A percentile compares a stretch with the other conserved stretches of the same genome.
phyloP scores from a whole-genome alignment of 805 yeast species.

The Saturnispora kantuleensis region DNA sequence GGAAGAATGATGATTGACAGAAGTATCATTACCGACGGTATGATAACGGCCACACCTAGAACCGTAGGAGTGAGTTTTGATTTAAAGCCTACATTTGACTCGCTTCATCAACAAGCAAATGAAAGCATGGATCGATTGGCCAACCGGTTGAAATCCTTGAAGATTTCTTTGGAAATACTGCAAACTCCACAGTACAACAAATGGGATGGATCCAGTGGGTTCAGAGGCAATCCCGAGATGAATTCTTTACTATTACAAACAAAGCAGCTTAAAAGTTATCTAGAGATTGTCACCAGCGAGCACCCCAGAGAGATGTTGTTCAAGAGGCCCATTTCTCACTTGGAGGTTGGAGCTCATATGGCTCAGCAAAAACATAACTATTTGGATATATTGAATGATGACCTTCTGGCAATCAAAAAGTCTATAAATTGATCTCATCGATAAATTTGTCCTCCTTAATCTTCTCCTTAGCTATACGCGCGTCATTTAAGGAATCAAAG shows the following conservation, averaged over 20 bases:
- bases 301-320: conserved; percentile 28
- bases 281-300: conserved; percentile 25
- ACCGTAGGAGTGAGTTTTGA: conserved; percentile 20
- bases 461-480: conserved; percentile 16
- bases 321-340: conserved; percentile 19
- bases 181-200: conserved; percentile 20
- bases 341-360: conserved; percentile 4
- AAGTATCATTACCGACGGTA: conserved; percentile 20
- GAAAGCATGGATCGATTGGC: conserved; percentile 12
- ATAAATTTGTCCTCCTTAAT: conserved; percentile 9
- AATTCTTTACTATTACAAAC: conserved; percentile 27
- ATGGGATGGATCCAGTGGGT: conserved; percentile 8
- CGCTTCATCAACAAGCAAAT: conserved; percentile 11
- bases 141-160: conserved; percentile 24
- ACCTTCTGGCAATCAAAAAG: conserved; percentile 15
- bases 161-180: conserved; percentile 20
- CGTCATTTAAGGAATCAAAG: conserved; percentile 18
- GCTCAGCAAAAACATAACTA: conserved; percentile 16
- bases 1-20: conserved; percentile 30
- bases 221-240: conserved; percentile 23
- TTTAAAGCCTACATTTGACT: conserved; percentile 1
- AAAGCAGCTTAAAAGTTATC: conserved; percentile 24
- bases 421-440: conserved; percentile 1
- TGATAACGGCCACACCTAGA: conserved; percentile 12
- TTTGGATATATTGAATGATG: conserved; percentile 21